phyloP scores from a whole-genome alignment of 2,329 filamentous ascomycete species.

The Cryphonectria parasitica region DNA sequence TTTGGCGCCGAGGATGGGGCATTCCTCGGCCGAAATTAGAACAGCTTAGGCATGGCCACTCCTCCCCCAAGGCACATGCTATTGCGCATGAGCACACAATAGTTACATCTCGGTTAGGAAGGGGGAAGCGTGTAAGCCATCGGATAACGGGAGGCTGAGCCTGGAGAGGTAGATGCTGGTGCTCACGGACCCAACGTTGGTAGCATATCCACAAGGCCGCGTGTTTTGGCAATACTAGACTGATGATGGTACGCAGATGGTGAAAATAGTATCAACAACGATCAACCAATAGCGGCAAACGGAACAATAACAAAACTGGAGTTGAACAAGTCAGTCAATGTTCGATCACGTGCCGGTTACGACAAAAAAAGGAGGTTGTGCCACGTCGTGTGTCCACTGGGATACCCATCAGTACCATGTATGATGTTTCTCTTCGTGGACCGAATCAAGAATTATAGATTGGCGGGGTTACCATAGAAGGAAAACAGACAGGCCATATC shows the following conservation, averaged over 20 bases:
- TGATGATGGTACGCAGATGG: not conserved
- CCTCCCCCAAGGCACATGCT: not conserved
- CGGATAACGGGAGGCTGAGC: not conserved
- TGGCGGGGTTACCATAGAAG: not conserved
- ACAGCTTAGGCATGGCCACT: not conserved
- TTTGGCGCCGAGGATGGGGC: not conserved
- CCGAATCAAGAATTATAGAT: not conserved
- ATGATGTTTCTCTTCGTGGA: not conserved
- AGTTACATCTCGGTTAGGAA: constrained; percentile 1
- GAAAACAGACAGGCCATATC: not conserved
- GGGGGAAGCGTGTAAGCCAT: not conserved
- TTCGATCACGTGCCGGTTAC: not conserved
- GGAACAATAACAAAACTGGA: not conserved
- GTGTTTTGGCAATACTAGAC: not conserved
- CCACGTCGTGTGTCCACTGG: not conserved
- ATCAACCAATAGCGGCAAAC: not conserved
- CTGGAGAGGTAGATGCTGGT: not conserved
- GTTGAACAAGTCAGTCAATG: not conserved
- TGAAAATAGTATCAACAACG: not conserved
- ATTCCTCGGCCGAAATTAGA: not conserved
- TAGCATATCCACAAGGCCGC: constrained; percentile 3
- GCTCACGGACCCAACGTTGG: not conserved
- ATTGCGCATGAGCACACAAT: not conserved
- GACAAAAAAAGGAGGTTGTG: not conserved
- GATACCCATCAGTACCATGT: not conserved